Conservation (phyloP, 2,329 filamentous ascomycete species). For the Venturia effusa region DNA sequence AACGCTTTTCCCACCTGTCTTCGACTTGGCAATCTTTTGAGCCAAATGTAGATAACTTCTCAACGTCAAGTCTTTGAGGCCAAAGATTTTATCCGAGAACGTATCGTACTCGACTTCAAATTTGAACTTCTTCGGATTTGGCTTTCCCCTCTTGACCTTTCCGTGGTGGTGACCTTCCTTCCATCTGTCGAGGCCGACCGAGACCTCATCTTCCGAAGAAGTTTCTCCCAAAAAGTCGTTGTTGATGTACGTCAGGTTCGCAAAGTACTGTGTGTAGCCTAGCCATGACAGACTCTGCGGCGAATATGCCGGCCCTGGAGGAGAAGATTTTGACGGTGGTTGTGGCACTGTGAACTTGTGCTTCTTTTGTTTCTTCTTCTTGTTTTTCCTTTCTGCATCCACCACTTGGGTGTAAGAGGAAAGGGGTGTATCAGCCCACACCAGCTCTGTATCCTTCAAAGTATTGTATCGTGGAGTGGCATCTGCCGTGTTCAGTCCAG, state of each 20-base stretch:
- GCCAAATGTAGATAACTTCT: constrained; percentile 71
- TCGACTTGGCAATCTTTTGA: constrained; percentile 53
- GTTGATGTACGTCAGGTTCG: constrained; percentile 87
- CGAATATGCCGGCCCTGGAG: constrained; percentile 83
- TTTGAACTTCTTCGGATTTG: constrained; percentile 52
- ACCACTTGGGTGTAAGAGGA: constrained; percentile 35
- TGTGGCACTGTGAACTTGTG: constrained; percentile 47
- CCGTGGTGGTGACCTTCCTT: constrained; percentile 52
- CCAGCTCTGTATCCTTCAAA: constrained; percentile 11
- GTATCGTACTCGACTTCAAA: constrained; percentile 86
- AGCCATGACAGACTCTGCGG: constrained; percentile 69
- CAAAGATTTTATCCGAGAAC: constrained; percentile 62
- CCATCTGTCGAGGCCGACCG: constrained; percentile 38
- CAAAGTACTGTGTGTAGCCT: constrained; percentile 82
- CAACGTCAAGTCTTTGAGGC: constrained; percentile 73
- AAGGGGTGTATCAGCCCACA: not conserved
- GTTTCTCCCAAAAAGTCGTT: constrained; percentile 43
- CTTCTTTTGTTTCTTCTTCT: constrained; percentile 46
- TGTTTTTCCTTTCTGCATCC: constrained; percentile 40
- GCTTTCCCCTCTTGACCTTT: constrained; percentile 33
- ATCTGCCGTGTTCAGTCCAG: constrained; percentile 41
- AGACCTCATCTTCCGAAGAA: constrained; percentile 12
- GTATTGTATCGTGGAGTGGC: not conserved
- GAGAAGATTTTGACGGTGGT: constrained; percentile 58
- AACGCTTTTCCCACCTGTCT: constrained; percentile 10